phyloP scores from a whole-genome alignment of 73 alveolate species.

The Uronychia setigera region DNA sequence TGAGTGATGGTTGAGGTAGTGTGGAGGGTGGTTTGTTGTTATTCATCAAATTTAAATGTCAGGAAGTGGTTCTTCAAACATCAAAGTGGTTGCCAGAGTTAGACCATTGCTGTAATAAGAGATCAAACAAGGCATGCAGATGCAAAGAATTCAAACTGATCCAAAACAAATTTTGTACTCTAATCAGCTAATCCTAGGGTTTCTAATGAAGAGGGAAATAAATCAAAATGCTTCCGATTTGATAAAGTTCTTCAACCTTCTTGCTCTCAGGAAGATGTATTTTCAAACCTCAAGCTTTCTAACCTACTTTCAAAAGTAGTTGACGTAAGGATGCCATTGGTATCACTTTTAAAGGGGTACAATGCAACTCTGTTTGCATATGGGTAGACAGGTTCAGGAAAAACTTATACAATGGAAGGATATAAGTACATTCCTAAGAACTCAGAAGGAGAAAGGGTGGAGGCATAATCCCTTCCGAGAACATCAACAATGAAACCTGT shows the following conservation, averaged over 20 bases:
- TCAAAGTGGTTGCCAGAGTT: constrained; percentile 57
- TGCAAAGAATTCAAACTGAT: too few species aligned
- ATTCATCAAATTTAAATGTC: too few species aligned
- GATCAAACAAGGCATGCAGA: constrained; percentile 33
- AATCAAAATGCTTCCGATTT: constrained; percentile 31
- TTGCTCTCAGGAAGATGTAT: constrained; percentile 22
- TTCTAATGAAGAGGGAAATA: too few species aligned
- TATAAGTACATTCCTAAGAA: constrained; percentile 28
- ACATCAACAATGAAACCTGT: constrained; percentile 19
- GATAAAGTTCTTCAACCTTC: constrained; percentile 36
- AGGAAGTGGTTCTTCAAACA: too few species aligned
- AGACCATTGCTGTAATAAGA: constrained; percentile 50
- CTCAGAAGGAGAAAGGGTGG: background rate
- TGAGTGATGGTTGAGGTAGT: too few species aligned
- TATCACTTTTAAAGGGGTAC: constrained; percentile 63
- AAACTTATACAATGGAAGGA: constrained; percentile 63
- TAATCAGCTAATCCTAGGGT: too few species aligned
- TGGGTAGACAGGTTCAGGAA: constrained; percentile 61
- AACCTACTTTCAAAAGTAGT: constrained; percentile 42
- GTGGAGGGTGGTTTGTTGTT: too few species aligned
- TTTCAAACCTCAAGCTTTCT: constrained; percentile 17
- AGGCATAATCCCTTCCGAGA: background rate
- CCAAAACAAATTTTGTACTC: too few species aligned
- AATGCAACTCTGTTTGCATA: constrained; percentile 69
- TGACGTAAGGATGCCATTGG: constrained; percentile 21